Evolutionary conservation across 495 filamentous ascomycete species (phyloP), one percentile per base, ranked within the genome.

Genomic region (Polyplosphaeria fusca): DNA sequence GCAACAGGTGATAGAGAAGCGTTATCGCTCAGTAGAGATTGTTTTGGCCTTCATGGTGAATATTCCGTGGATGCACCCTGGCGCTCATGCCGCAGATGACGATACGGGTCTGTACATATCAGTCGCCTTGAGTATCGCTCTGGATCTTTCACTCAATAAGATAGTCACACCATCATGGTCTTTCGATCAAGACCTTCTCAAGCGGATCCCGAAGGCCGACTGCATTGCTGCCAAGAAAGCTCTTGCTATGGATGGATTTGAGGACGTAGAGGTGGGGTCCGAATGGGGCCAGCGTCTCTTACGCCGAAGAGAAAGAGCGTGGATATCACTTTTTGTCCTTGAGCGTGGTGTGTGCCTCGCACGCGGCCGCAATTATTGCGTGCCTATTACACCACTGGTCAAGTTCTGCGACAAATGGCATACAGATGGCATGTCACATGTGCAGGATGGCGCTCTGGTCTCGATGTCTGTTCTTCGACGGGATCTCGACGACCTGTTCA

Each of bases 1-100:
- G 0, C 77, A 81, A 27, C 75, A 78, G 19, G 76, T 86, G 22
- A 79, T 84, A 32, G 67, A 72, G 0, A 73, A 80, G 37, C 77
- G 84, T 2, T 74, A 81, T 59, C 78, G 80, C 30, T 88, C 86
- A 5, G 82, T 85, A 5, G 86, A 88, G 65, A 87, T 88, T 51
- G 79, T 88, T 4, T 66, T 88, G 13, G 86, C 82, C 1, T 88
- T 87, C 57, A 86, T 87, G 82, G 78, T 85, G n/a, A 87, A 87
- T 60, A 78, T 88, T 22, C 85, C 86, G 11, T 88, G 86, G 86
- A 87, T 88, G 79, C 76, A 80, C 12, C 83, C 85, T 0, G 84
- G 85, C 4, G 77, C 79, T 43, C 78, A 82, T 61, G 77, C 83
- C 61, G 80, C 81, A 13, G 85, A 87, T 60, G 86, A 88, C 65